Conservation (phyloP, 352 stramenopile species). For the Globisporangium sylvaticum region DNA sequence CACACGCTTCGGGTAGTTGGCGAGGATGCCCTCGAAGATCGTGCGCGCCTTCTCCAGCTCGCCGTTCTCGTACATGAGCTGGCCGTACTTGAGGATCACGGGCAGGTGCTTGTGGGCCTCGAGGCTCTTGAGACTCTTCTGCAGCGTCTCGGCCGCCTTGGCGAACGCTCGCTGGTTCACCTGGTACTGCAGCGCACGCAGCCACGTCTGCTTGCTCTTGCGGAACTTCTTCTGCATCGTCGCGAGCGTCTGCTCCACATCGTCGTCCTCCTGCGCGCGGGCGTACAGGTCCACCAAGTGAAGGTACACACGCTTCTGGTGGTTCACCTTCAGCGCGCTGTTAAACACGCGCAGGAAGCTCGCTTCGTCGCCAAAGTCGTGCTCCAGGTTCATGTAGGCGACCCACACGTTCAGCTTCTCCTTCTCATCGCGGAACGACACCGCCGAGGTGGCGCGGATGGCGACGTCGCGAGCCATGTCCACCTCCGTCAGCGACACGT, state of each 20-base stretch:
- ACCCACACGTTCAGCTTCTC: slow-evolving; percentile 98
- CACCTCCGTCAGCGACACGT: slow-evolving; percentile 94
- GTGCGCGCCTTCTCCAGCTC: slow-evolving; percentile 93
- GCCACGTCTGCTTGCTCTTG: slow-evolving; percentile 89
- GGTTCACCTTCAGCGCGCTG: slow-evolving; percentile 90
- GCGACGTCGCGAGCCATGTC: slow-evolving; percentile 91
- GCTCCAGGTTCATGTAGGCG: slow-evolving; percentile 93
- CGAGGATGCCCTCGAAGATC: slow-evolving; percentile 93
- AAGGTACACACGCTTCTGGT: slow-evolving; percentile 94
- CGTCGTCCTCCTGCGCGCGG: slow-evolving; percentile 55
- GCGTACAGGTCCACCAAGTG: slow-evolving; percentile 92
- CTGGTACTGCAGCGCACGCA: slow-evolving; percentile 83
- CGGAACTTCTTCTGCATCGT: slow-evolving; percentile 92
- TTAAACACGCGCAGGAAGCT: slow-evolving; percentile 91
- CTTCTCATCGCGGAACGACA: slow-evolving; percentile 94
- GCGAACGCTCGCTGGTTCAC: slow-evolving; percentile 67
- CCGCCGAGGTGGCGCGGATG: slow-evolving; percentile 88
- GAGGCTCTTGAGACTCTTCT: slow-evolving; percentile 91
- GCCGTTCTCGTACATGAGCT: slow-evolving; percentile 93
- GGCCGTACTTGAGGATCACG: slow-evolving; percentile 94
- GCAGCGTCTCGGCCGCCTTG: slow-evolving; percentile 85
- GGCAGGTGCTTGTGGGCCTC: slow-evolving; percentile 92
- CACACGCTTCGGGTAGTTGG: slow-evolving; percentile 94
- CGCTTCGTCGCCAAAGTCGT: slow-evolving; percentile 92
- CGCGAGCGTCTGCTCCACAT: slow-evolving; percentile 67